Base-by-base conservation (phyloP, 2,329 filamentous ascomycete species). In the Dothistroma septosporum region DNA sequence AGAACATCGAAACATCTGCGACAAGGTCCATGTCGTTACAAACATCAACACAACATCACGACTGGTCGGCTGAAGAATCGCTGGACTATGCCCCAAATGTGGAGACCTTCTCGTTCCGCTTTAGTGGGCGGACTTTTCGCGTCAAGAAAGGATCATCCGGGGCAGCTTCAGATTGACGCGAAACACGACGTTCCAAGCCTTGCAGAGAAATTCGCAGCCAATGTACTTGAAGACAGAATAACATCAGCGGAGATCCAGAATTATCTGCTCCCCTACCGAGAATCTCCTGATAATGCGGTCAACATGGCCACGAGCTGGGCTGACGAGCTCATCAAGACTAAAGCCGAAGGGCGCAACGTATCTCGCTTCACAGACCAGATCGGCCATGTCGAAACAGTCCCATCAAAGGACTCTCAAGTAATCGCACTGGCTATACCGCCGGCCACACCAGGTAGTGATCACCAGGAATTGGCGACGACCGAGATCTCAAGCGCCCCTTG, bases 201-300 rank as follows among this genome's bases (percentile, higher is more conserved):
- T 64, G 78, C 79, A 9, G 63, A 72, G 14, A 59, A 73, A 2
- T 83, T 83, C 66, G 76, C 79, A 3, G 66, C 69, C 0, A 59
- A 69, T 53, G 57, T 84, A 9, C 80, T 80, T 1, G 76, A 78
- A 55, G 66, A 71, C 9, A 70, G 62, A 12, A 78, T 83, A 57
- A 78, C 77, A 4, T 80, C 79, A 0, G 80, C 80, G 4, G 78
- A 83, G 64, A 73, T 83, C 22, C 79, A 83, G 63, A 78, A 76
- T 3, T 83, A 78, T 63, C 71, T 84, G 31, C 68, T 83, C 12
- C 75, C 73, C 52, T 69, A 78, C 58, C 79, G 80, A 66, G 78
- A 77, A 57, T 76, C 78, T 57, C 79, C 80, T 1, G 58, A 59
- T 11, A 67, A 74, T 53, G 80, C 81, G 21, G 61, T 82, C 31